Base-by-base conservation (phyloP, 108 stramenopile genomes). In the Discostella pseudostelligera region DNA sequence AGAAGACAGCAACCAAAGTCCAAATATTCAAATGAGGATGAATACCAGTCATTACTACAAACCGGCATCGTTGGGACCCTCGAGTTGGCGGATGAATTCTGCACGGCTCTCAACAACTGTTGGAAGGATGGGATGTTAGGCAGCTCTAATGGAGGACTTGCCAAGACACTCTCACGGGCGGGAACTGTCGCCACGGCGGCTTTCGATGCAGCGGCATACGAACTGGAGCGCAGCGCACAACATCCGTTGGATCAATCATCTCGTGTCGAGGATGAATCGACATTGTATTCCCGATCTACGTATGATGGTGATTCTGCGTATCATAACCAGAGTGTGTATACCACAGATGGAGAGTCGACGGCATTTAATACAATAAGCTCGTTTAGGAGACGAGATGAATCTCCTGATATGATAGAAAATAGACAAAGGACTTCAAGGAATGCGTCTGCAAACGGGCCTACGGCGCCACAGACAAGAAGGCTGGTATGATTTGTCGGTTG, bases 291-390 rank as follows among this genome's bases (percentile, higher is more conserved):
- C 13, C 24, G 26, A 54, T 54, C 53, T 12, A 54, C 53, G 26
- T 54, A 54, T 35, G 35, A 54, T 35, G 57, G 37, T 22, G 57
- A 58, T 35, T 4, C 3, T 0, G 19, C 57, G n/a, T 58, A 42
- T 58, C 3, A 24, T 40, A 61, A 20, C 29, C 44, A 17, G 45
- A 45, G 60, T 28, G 60, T 45, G 44, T 47, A 24, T 32, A 61
- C 60, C 26, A 46, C 45, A 10, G 45, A 45, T 14, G 60, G 40
- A 3, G 44, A 44, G 13, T 61, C 44, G 25, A 61, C 60, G 22
- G 60, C 44, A 11, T 61, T 61, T 29, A 43, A 61, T 61, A 61
- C 60, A 12, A 13, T 28, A 4, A 61, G 60, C n/a, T 61, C 60
- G 14, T 61, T 61, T 4, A 50, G 49, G 3, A 0, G 4, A 21